Percentiles rank a stretch among this genome's conserved stretches.
These are phyloP conservation scores for Termitomyces sp. DNA, from an alignment of 768 basidiomycete species.

Conservation along the genomic window DNA sequence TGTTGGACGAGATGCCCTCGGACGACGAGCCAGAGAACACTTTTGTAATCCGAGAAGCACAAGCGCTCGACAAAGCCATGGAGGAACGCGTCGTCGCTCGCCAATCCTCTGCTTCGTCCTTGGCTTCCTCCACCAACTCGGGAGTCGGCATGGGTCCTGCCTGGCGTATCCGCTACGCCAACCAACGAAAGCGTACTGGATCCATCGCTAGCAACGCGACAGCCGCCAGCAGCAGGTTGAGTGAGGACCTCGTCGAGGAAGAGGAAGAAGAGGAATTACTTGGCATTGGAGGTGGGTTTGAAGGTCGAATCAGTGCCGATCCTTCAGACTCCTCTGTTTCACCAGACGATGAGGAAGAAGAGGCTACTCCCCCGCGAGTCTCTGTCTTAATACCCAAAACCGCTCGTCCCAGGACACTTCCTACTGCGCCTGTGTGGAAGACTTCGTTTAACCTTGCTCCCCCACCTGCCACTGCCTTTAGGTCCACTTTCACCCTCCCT, in stretches of 20 bases:
- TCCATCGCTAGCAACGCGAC: slow-evolving; percentile 73
- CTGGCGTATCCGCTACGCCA: slow-evolving; percentile 58
- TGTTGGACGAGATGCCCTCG: slow-evolving; percentile 51
- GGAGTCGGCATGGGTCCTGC: slow-evolving; percentile 63
- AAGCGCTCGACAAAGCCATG: slow-evolving; percentile 82
- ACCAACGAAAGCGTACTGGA: slow-evolving; percentile 60
- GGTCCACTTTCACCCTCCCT: slow-evolving; percentile 43
- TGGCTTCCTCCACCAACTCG: slow-evolving; percentile 47
- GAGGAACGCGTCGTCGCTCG: slow-evolving; percentile 76
- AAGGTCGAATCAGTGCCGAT: slow-evolving; percentile 28
- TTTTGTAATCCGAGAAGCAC: slow-evolving; percentile 71
- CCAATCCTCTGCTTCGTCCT: slow-evolving; percentile 62
- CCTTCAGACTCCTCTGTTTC: slow-evolving; percentile 36
- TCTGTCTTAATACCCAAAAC: slow-evolving; percentile 20
- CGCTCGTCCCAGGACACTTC: slow-evolving; percentile 33
- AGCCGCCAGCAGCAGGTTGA: slow-evolving; percentile 63
- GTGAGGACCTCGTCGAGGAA: slow-evolving; percentile 78
- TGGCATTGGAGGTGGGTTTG: slow-evolving; percentile 64
- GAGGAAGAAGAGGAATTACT: slow-evolving; percentile 74
- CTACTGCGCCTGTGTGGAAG: slow-evolving; percentile 57
- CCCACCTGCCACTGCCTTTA: slow-evolving; percentile 47
- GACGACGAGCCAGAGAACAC: slow-evolving; percentile 52
- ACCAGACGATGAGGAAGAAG: slow-evolving; percentile 38
- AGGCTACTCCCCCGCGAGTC: slow-evolving; percentile 19
- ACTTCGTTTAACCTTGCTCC: slow-evolving; percentile 51